These are phyloP conservation scores for Rosa rugosa DNA, from an alignment of 306 rosid genomes.

Conservation along the genomic window DNA sequence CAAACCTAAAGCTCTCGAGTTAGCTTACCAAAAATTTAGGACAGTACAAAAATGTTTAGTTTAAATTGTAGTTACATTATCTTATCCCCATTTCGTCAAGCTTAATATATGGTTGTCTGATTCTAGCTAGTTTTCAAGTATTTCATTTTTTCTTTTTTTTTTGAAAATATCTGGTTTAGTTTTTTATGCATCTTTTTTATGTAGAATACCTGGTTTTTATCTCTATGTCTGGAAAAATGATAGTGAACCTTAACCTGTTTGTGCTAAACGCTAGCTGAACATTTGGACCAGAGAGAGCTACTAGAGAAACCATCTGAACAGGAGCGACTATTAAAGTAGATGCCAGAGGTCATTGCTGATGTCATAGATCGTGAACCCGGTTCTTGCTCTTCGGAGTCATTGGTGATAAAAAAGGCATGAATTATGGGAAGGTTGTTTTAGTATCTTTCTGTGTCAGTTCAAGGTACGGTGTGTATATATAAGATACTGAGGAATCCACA, in stretches of 20 bases:
- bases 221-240: not conserved
- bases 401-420: no score
- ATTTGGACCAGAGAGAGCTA: slow-evolving; percentile 28
- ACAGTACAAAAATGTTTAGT: not conserved
- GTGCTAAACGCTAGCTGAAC: slow-evolving; percentile 26
- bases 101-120: not conserved
- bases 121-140: not conserved
- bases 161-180: not conserved
- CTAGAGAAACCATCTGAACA: slow-evolving; percentile 33
- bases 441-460: no score
- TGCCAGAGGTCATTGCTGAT: slow-evolving; percentile 33
- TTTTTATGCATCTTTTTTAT: not conserved
- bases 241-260: slow-evolving; percentile 22
- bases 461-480: no score
- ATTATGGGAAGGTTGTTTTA: no score
- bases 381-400: not conserved
- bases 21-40: not conserved
- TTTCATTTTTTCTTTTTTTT: not conserved
- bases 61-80: not conserved
- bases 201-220: not conserved
- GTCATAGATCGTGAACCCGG: not conserved
- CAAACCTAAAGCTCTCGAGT: not conserved
- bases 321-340: slow-evolving; percentile 20
- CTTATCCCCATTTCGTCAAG: not conserved
- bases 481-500: no score